Base-by-base conservation (phyloP, 805 yeast genomes). In the Yarrowia alimentaria region DNA sequence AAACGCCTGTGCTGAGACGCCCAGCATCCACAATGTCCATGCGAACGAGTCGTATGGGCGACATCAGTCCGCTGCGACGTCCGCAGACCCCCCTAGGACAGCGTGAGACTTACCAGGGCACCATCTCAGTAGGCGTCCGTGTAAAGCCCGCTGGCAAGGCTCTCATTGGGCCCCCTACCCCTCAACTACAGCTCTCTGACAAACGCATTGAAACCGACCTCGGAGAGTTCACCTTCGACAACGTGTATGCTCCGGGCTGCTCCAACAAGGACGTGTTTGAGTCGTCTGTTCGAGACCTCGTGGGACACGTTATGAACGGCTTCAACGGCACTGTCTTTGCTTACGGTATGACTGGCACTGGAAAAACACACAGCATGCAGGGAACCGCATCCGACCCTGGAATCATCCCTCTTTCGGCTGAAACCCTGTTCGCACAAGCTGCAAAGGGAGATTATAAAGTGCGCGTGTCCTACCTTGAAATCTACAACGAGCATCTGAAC, bases 301-400 rank as follows among this genome's bases (percentile, higher is more conserved):
- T 83, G 2, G 60, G 67, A 18, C 77, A 79, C 29, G 78, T 85
- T 0, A 80, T 86, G 5, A 78, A 77, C 30, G 90, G 56, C 17
- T 54, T 32, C 40, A 88, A 88, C 61, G 90, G 90, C 12, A 89
- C 96, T 0, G 79, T 90, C 0, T 88, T 91, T 64, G 97, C 98
- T 0, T 88, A 88, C 61, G 96, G 96, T 26, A 85, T 85, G 88
- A 88, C 96, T 0, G 96, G 96, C 0, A 83, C 94, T 1, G 96
- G 96, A 9, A 88, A 88, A 65, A 88, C 96, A 0, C 81, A 77
- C 62, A 78, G 95, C 2, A 88, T 88, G 95, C 82, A 81, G 56
- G 96, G 95, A 22, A 70, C 73, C 20, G 71, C 65, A 2, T 55
- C 58, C 5, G 82, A 80, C 55, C 80, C 82, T 0, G 95, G 96